Evolutionary conservation across 2,329 filamentous ascomycete species (phyloP).

Genomic region (Aspergillus bombycis): DNA sequence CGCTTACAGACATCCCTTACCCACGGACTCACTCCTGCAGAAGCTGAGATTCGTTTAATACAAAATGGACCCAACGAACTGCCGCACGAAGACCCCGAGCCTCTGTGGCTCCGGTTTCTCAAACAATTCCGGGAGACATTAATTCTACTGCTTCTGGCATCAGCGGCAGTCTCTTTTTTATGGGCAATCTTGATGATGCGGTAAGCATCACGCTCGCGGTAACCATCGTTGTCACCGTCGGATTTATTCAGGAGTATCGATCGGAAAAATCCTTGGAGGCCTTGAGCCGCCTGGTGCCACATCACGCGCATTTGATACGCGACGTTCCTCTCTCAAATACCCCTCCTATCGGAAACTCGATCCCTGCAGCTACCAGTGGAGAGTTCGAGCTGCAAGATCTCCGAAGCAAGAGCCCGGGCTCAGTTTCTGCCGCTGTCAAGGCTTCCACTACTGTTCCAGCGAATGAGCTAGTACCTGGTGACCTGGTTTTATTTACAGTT

Average conservation of each 20-base stretch:
- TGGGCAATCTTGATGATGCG: slow-evolving; percentile 93
- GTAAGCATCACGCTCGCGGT: slow-evolving; percentile 95
- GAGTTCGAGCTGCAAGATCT: slow-evolving; percentile 55
- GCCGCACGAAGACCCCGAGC: slow-evolving; percentile 89
- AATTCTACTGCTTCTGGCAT: slow-evolving; percentile 87
- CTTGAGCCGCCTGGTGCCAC: slow-evolving; percentile 88
- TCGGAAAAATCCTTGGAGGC: slow-evolving; percentile 98
- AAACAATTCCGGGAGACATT: slow-evolving; percentile 97
- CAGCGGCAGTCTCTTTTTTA: slow-evolving; percentile 85
- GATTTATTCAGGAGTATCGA: slow-evolving; percentile 95
- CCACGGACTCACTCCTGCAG: slow-evolving; percentile 76
- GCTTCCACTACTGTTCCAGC: slow-evolving; percentile 86
- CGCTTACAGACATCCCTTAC: slow-evolving; percentile 80
- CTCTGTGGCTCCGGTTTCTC: slow-evolving; percentile 90
- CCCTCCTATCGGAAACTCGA: slow-evolving; percentile 26
- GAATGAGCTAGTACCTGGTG: slow-evolving; percentile 83
- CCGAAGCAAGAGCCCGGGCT: slow-evolving; percentile 51
- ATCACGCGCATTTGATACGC: slow-evolving; percentile 93
- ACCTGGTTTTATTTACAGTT: slow-evolving; percentile 90
- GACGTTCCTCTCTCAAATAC: slow-evolving; percentile 39
- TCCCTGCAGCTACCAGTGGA: slow-evolving; percentile 35
- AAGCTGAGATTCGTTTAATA: slow-evolving; percentile 77
- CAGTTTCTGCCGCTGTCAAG: slow-evolving; percentile 67
- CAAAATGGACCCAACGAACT: slow-evolving; percentile 91
- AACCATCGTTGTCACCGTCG: slow-evolving; percentile 93